Percentiles rank a stretch among this genome's conserved stretches.
phyloP scores from a whole-genome alignment of 176 grass and related monocot genomes.

The Cocos nucifera region DNA sequence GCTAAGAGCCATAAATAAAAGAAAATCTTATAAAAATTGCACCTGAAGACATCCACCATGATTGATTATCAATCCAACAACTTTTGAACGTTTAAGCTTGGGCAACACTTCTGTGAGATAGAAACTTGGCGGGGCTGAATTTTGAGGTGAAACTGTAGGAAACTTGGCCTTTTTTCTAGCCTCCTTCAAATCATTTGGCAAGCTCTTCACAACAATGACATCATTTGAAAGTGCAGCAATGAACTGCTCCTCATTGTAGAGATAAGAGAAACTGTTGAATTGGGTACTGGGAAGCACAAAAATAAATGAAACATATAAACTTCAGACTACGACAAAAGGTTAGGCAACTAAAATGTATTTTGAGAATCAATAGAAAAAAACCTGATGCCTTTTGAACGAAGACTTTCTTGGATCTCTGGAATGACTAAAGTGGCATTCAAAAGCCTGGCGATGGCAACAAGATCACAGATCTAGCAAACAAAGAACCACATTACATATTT shows the following conservation, averaged over 20 bases:
- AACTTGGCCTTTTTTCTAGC: constrained; percentile 92
- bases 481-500: constrained; percentile 30
- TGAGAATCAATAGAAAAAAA: constrained; percentile 13
- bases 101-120: constrained; percentile 70
- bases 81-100: constrained; percentile 76
- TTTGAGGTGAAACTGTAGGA: constrained; percentile 73
- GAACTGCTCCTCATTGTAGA: constrained; percentile 92
- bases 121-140: constrained; percentile 56
- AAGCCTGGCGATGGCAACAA: constrained; percentile 77
- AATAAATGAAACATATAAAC: constrained; percentile 6
- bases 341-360: background rate
- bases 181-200: constrained; percentile 76
- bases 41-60: constrained; percentile 97
- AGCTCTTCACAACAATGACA: constrained; percentile 59
- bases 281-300: constrained; percentile 52
- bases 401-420: constrained; percentile 90
- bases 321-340: no score
- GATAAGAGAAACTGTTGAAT: constrained; percentile 97
- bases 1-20: background rate
- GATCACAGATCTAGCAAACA: constrained; percentile 89
- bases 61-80: constrained; percentile 76
- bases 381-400: constrained; percentile 93
- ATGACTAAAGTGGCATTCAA: constrained; percentile 97
- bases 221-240: constrained; percentile 64
- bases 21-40: background rate